Percentiles rank a stretch among this genome's conserved stretches.
Conservation (phyloP, 1,284 basidiomycete species). For the Apiotrichum laibachii region DNA sequence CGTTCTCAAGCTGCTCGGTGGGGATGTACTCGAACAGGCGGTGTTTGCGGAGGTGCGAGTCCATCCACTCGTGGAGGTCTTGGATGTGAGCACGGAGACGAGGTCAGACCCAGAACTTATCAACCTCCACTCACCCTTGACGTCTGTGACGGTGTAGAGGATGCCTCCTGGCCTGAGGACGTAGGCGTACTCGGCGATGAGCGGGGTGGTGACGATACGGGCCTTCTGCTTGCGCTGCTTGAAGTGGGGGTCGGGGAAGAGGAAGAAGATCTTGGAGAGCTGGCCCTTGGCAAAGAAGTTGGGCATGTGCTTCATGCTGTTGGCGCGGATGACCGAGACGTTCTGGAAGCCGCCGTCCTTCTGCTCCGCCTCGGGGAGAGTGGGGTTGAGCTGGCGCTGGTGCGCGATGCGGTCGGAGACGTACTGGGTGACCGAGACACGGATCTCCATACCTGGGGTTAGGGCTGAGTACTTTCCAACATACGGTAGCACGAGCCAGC, state of each 20-base stretch:
- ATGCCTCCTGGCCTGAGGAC: constrained; percentile 86
- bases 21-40: constrained; percentile 80
- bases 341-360: constrained; percentile 73
- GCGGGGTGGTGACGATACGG: constrained; percentile 88
- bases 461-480: too few species aligned
- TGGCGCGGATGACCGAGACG: constrained; percentile 89
- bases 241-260: constrained; percentile 99
- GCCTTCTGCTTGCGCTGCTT: constrained; percentile 96
- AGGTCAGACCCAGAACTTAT: background rate
- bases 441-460: constrained; percentile 85
- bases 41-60: constrained; percentile 75
- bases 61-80: constrained; percentile 96
- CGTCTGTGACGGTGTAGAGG: constrained; percentile 97
- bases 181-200: constrained; percentile 89
- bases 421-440: constrained; percentile 93
- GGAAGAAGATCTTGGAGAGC: constrained; percentile 90
- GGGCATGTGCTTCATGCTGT: constrained; percentile 98
- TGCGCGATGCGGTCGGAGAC: constrained; percentile 91
- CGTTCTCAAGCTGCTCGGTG: constrained; percentile 65
- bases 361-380: constrained; percentile 30
- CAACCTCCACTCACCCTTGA: constrained; percentile 55
- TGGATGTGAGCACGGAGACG: background rate
- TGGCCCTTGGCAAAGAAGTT: constrained; percentile 94
- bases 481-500: too few species aligned
- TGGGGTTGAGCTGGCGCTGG: constrained; percentile 62